Evolutionary conservation across 2,329 filamentous ascomycete species (phyloP), one percentile per base, ranked within the genome.

Genomic region (Acephala macrosclerotiorum): DNA sequence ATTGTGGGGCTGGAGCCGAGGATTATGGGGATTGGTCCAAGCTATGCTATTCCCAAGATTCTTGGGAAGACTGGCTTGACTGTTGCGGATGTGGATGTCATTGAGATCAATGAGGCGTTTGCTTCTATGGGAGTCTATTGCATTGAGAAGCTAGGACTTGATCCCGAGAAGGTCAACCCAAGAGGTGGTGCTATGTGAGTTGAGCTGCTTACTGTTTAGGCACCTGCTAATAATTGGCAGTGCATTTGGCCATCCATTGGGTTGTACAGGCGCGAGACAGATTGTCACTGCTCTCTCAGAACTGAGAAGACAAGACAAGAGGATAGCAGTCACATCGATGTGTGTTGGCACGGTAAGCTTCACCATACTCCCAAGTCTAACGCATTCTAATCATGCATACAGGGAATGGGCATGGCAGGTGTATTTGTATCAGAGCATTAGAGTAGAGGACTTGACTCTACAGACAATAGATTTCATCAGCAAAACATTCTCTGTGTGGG

Each of bases 41-140:
- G 92, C 86, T 93, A 93, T 82, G 94, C 95, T 66, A 98, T 98
- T 76, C 95, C 95, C 70, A 91, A 94, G 78, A 93, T 93, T 6
- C 88, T 97, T 60, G 86, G 91, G 76, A 94, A 95, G 78, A 92
- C 93, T 0, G 93, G 93, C 66, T 87, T 98, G 73, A 83, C 83
- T 76, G 91, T 89, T 79, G 89, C 95, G 61, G 94, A 97, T 72
- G 93, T 98, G 45, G 95, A 98, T 78, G 93, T 98, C 76, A 97
- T 87, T 77, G 95, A 98, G 87, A 97, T 98, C 85, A 98, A 98
- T 84, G 95, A 98, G 87, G 95, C 95, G 0, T 98, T 98, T 79
- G 95, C 95, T 53, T 95, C 91, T 65, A 98, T 98, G 93, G 69
- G 93, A 79, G 80, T 98, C 72, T 97, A 92, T 89, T 97, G 93